Base-by-base conservation (phyloP, 2,329 filamentous ascomycete genomes). In the Thermoascus crustaceus region DNA sequence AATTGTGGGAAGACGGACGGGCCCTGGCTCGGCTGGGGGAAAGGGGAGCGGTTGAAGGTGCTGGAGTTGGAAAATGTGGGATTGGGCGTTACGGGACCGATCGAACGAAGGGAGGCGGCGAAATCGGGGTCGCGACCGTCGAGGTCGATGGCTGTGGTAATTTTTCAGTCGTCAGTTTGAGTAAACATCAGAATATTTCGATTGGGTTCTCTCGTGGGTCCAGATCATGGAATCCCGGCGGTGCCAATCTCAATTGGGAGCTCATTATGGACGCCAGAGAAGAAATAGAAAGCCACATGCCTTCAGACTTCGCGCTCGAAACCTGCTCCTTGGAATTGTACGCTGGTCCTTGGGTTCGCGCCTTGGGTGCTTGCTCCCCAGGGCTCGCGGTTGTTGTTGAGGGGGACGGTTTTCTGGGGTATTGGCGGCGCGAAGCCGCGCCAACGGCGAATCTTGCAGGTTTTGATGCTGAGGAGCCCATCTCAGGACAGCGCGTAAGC, bases 101-200 rank as follows among this genome's bases (percentile, higher is more conserved):
- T 63, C 30, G 61, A 64, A 48, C 79, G 82, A 43, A 96, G 84
- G 45, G 87, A 93, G 54, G 77, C 80, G 69, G 88, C 83, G 75
- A 71, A 89, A 51, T 72, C 66, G 1, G 75, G 75, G 51, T 80
- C 76, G 39, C 68, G 70, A 37, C 67, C 75, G 50, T 80, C 76
- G 49, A 75, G 66, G 46, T 78, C 72, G 42, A 79, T 71, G 32
- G 69, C 72, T 73, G 35, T 30, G 32, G 14, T 24, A 16, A 13
- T 5, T 22, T 32, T 20, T 39, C 30, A 37, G 19, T 14, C 5
- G 37, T 30, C 19, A 16, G 26, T 30, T 17, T 23, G 10, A n/a
- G n/a, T n/a, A n/a, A n/a, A 23, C 7, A 32, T 22, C 19, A 7
- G 20, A 17, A 10, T 5, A 14, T 22, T 25, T 36, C 20, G 26